Evolutionary conservation across 2,329 filamentous ascomycete species (phyloP).

Genomic region (Apiospora sp.): DNA sequence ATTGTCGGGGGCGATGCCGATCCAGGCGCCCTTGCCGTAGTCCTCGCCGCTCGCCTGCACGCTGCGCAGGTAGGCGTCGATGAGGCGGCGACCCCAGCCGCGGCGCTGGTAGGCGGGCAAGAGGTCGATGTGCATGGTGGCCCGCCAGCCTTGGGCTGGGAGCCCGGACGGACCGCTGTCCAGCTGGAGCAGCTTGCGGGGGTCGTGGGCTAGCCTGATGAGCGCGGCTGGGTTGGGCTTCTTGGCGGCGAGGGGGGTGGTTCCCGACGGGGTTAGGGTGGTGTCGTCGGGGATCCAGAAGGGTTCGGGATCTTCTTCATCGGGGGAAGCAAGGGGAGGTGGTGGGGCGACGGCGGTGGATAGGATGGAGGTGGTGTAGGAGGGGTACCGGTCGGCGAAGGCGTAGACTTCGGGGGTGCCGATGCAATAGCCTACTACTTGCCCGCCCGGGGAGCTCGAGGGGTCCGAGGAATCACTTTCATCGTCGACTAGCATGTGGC

Average conservation of each 20-base stretch:
- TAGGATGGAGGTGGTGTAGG: constrained; percentile 49
- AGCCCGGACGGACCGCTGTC: constrained; percentile 30
- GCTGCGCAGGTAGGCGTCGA: constrained; percentile 51
- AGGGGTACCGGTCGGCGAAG: constrained; percentile 48
- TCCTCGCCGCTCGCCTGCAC: constrained; percentile 39
- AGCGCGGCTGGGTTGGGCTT: constrained; percentile 46
- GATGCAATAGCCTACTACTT: constrained; percentile 58
- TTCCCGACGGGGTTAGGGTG: constrained; percentile 28
- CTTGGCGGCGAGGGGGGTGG: constrained; percentile 30
- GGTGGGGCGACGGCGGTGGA: constrained; percentile 34
- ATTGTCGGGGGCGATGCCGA: constrained; percentile 56
- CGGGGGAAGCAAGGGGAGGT: constrained; percentile 24
- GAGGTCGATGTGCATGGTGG: constrained; percentile 60
- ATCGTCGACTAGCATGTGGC: constrained; percentile 56
- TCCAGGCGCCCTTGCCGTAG: constrained; percentile 49
- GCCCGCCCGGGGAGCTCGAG: constrained; percentile 35
- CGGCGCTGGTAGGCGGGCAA: constrained; percentile 49
- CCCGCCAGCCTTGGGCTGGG: constrained; percentile 42
- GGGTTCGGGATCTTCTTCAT: constrained; percentile 40
- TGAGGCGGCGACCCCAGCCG: constrained; percentile 54
- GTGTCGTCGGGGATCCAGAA: constrained; percentile 35
- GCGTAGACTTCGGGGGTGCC: constrained; percentile 52
- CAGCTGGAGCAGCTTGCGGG: constrained; percentile 48
- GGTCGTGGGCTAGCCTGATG: constrained; percentile 51
- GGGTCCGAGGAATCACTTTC: neutral